Evolutionary conservation across 176 grass and related monocot species (phyloP).

Genomic region (Lolium perenne): DNA sequence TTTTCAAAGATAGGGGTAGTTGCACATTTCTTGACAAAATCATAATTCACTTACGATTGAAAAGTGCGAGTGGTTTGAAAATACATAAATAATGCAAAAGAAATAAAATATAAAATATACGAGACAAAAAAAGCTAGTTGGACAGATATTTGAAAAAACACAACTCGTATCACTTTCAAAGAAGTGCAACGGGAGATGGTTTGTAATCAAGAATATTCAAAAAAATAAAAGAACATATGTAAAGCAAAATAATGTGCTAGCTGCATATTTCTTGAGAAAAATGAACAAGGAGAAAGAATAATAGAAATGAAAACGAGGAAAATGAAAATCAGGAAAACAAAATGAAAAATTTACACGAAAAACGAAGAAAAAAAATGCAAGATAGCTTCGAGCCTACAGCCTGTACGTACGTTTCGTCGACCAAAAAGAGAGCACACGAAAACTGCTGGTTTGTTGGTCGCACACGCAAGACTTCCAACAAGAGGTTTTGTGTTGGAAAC

Average conservation of each 20-base stretch:
- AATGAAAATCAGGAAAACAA: neutral
- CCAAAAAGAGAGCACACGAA: neutral
- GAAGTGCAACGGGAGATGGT: too few species aligned
- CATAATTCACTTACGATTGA: neutral
- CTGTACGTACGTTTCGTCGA: neutral
- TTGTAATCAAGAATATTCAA: neutral
- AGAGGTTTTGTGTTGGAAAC: neutral
- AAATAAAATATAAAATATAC: neutral
- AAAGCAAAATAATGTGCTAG: neutral
- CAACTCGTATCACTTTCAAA: too few species aligned
- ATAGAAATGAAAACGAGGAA: neutral
- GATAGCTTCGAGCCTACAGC: neutral
- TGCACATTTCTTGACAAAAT: neutral
- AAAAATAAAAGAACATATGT: neutral
- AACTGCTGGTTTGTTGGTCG: neutral
- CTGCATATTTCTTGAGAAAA: neutral
- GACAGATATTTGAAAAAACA: too few species aligned
- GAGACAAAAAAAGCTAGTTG: too few species aligned
- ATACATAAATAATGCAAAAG: neutral
- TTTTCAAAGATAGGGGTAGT: neutral
- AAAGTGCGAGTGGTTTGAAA: neutral
- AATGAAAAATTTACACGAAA: neutral
- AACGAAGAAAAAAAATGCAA: neutral
- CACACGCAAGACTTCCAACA: neutral
- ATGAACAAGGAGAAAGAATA: neutral